Evolutionary conservation across 1,284 basidiomycete genomes (phyloP).

Genomic region (Cutaneotrichosporon sp.): DNA sequence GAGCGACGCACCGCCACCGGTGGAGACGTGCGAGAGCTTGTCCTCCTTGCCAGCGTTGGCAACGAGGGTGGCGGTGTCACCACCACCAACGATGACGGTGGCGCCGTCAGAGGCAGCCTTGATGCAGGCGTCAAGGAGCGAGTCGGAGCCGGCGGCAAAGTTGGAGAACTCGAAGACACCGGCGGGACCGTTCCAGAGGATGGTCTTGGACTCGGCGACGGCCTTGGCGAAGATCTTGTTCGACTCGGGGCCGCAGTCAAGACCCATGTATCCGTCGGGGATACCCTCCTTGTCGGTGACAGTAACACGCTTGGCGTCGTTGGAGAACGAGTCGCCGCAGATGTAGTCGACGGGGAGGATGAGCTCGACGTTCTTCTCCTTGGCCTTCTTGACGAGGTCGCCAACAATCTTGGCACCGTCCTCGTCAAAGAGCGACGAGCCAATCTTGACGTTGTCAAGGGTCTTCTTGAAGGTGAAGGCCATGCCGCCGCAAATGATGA

Average conservation of each 20-base stretch:
- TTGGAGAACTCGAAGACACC: constrained; percentile 96
- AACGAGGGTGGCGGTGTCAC: constrained; percentile 87
- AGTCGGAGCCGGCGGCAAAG: constrained; percentile 79
- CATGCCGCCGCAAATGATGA: constrained; percentile 99
- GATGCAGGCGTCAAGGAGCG: constrained; percentile 79
- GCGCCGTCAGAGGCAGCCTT: constrained; percentile 82
- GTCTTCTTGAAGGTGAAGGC: constrained; percentile 99
- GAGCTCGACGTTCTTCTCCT: constrained; percentile 86
- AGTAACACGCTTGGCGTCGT: constrained; percentile 73
- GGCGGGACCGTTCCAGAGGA: constrained; percentile 97
- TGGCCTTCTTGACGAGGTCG: constrained; percentile 83
- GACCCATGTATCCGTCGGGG: constrained; percentile 89
- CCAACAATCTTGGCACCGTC: constrained; percentile 84
- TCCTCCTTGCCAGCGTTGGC: constrained; percentile 77
- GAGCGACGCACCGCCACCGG: constrained; percentile 91
- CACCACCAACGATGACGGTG: constrained; percentile 90
- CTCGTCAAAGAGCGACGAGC: constrained; percentile 88
- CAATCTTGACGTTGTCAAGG: constrained; percentile 80
- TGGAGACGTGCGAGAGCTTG: constrained; percentile 91
- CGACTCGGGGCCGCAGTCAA: constrained; percentile 80
- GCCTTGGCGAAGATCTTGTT: constrained; percentile 72
- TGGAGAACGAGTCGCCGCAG: constrained; percentile 91
- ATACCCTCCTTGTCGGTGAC: constrained; percentile 83
- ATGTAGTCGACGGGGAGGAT: constrained; percentile 95
- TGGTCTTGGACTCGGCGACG: constrained; percentile 86